Base-by-base conservation (phyloP, 1,139 yeast species). In the Lodderomyces jiufengensis region DNA sequence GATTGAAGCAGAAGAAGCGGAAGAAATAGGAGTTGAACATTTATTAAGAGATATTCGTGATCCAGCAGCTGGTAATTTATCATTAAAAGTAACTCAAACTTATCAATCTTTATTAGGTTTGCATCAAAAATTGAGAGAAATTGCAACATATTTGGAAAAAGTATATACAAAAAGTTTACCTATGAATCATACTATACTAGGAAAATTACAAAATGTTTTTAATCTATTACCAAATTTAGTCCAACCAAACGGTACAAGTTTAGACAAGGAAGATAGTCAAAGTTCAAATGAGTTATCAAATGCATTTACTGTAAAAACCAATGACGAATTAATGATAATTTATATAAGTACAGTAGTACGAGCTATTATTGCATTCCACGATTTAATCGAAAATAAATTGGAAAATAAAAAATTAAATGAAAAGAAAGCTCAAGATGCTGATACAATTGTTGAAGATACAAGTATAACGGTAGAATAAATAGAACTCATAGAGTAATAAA, bases 21-120 rank as follows among this genome's bases (percentile, higher is more conserved):
- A 94, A 63, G 99, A 94, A 62, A 94, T 94, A 50, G 98, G 98
- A 44, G 99, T 94, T 8, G 99, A 94, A 58, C 99, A 94, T 56
- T 66, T 94, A 44, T 67, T 94, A 46, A 80, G 97, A 53, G 98
- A 94, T 54, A 87, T 88, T 27, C 79, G 97, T 51, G 97, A 92
- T 57, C 97, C 90, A 51, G 97, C 97, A 7, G 95, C 95, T 8
- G 98, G 98, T 10, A 83, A 85, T 33, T 73, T 94, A 45, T 83
- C 97, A 2, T 77, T 90, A 37, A 78, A 83, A 55, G 80, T 92
- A 38, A 87, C 97, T 12, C 84, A 84, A 55, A 96, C 90, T 52
- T 77, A 92, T 54, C 87, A 84, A 50, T 86, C 97, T 1, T 70
- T 94, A 42, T 78, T 85, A 49, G 97, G 97, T 1, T 72, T 94